Percentiles rank a stretch among this genome's conserved stretches.
phyloP scores from a whole-genome alignment of 805 yeast species.

The Yarrowia keelungensis region DNA sequence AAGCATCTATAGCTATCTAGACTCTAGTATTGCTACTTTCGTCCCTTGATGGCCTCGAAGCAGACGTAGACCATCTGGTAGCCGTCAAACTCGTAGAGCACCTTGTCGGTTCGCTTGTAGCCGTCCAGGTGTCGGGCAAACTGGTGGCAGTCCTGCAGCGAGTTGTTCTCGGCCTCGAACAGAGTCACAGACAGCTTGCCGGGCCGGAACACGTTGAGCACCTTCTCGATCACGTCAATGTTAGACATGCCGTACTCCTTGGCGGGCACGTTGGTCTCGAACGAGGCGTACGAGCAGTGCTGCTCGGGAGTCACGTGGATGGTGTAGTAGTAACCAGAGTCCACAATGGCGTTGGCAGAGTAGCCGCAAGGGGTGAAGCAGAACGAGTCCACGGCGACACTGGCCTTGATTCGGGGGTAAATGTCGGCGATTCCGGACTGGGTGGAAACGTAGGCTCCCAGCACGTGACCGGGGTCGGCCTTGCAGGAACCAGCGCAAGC shows the following conservation, averaged over 20 bases:
- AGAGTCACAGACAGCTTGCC: constrained; percentile 71
- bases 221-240: constrained; percentile 62
- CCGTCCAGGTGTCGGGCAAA: constrained; percentile 51
- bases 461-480: constrained; percentile 76
- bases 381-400: constrained; percentile 73
- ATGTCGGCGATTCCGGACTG: constrained; percentile 68
- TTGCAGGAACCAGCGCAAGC: constrained; percentile 18
- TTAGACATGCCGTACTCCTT: constrained; percentile 53
- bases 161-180: constrained; percentile 52
- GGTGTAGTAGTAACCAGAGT: constrained; percentile 72
- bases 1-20: no score
- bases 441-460: constrained; percentile 74
- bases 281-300: constrained; percentile 96
- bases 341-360: constrained; percentile 81
- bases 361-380: constrained; percentile 95
- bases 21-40: constrained; percentile 6
- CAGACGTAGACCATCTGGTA: constrained; percentile 75
- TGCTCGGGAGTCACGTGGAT: constrained; percentile 92
- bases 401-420: constrained; percentile 51
- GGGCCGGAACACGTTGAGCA: constrained; percentile 74
- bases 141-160: constrained; percentile 37
- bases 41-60: constrained; percentile 54
- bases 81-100: constrained; percentile 74
- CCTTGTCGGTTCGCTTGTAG: constrained; percentile 70
- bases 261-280: constrained; percentile 83